A percentile compares a stretch with the other conserved stretches of the same genome.
These are phyloP conservation scores for Ganoderma resinaceum DNA, from an alignment of 1,284 basidiomycete genomes.

Conservation along the genomic window DNA sequence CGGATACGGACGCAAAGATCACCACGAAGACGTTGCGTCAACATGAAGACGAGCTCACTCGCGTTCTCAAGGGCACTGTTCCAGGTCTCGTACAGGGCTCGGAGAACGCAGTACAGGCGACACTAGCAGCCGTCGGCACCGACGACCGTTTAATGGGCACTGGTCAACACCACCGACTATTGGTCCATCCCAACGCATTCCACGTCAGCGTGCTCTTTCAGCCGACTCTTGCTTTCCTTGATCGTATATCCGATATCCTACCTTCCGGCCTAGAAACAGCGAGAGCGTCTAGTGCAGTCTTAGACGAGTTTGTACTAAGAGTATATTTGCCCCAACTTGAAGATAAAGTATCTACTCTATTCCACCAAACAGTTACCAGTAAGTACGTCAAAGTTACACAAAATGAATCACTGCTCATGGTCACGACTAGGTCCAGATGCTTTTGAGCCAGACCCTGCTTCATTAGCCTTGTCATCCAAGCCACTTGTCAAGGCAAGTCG, in stretches of 20 bases:
- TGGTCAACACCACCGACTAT: conserved; percentile 83
- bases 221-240: conserved; percentile 89
- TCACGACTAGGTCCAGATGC: conserved; percentile 73
- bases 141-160: conserved; percentile 77
- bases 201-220: conserved; percentile 95
- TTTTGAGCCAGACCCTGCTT: conserved; percentile 80
- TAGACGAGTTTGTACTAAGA: conserved; percentile 95
- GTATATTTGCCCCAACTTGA: conserved; percentile 96
- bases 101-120: conserved; percentile 68
- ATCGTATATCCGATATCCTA: conserved; percentile 73
- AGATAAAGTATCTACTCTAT: conserved; percentile 90
- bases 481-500: conserved; percentile 80
- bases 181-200: conserved; percentile 94
- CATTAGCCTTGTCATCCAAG: conserved; percentile 64
- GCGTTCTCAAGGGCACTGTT: conserved; percentile 88
- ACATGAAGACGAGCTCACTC: conserved; percentile 88
- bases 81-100: conserved; percentile 89
- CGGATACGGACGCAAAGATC: conserved; percentile 83
- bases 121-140: conserved; percentile 62
- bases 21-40: conserved; percentile 72
- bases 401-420: not conserved
- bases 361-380: conserved; percentile 88
- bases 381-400: conserved; percentile 17
- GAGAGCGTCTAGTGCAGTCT: conserved; percentile 73
- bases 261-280: conserved; percentile 79